phyloP scores from a whole-genome alignment of 805 yeast genomes.

The Cyberlindnera misumaiensis region DNA sequence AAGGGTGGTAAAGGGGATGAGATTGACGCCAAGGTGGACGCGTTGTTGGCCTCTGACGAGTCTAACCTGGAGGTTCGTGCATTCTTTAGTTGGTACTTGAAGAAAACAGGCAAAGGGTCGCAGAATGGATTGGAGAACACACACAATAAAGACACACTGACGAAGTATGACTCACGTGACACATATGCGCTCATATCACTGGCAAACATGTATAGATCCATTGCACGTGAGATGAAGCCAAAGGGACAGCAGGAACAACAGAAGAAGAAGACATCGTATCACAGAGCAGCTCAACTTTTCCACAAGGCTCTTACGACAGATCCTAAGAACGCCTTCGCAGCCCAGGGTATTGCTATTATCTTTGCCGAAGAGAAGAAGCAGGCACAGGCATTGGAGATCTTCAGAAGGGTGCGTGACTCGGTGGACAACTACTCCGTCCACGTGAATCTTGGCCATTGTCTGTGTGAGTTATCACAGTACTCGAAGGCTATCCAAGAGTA shows the following conservation, averaged over 20 bases:
- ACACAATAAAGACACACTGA: constrained; percentile 81
- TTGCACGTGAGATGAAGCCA: constrained; percentile 70
- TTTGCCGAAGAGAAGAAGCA: constrained; percentile 79
- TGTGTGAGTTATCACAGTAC: constrained; percentile 74
- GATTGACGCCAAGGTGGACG: constrained; percentile 46
- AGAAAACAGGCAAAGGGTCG: constrained; percentile 42
- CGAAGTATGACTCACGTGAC: constrained; percentile 80
- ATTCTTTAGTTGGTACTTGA: constrained; percentile 84
- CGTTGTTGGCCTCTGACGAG: constrained; percentile 45
- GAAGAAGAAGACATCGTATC: constrained; percentile 65
- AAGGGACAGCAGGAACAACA: constrained; percentile 40
- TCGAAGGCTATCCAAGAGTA: constrained; percentile 85
- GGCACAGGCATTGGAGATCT: constrained; percentile 74
- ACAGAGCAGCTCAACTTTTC: constrained; percentile 87
- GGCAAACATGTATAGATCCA: constrained; percentile 77
- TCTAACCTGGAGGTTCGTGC: constrained; percentile 80
- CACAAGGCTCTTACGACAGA: constrained; percentile 84
- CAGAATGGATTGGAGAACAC: constrained; percentile 55
- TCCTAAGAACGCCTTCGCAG: constrained; percentile 85
- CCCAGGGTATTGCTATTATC: constrained; percentile 93
- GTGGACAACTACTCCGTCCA: constrained; percentile 77
- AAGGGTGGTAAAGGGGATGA: constrained; percentile 33
- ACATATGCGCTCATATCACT: constrained; percentile 81
- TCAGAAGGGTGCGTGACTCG: constrained; percentile 86
- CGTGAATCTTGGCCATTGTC: constrained; percentile 83